Evolutionary conservation across 371 early-diverging fungal genomes (phyloP).

Genomic region (Mucor circinelloides): DNA sequence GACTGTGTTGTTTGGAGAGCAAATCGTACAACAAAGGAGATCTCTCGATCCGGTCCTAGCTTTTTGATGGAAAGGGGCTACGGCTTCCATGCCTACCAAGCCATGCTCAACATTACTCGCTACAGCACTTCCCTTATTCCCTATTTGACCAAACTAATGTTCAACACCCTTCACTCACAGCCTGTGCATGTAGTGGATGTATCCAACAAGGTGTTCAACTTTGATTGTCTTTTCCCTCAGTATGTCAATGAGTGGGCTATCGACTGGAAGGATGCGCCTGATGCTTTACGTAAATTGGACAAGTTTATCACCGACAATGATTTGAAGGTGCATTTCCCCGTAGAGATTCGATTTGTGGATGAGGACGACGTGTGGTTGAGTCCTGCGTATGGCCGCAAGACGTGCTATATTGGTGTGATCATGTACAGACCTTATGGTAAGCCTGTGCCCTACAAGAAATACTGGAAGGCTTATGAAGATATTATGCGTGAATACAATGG

Average conservation of each 20-base stretch:
- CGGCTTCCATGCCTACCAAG: conserved; percentile 69
- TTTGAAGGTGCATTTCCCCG: conserved; percentile 74
- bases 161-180: conserved; percentile 46
- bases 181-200: conserved; percentile 62
- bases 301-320: conserved; percentile 57
- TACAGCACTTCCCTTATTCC: conserved; percentile 66
- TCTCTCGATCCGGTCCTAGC: conserved; percentile 22
- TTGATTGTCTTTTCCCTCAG: conserved; percentile 85
- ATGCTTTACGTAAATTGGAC: conserved; percentile 66
- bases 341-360: conserved; percentile 81
- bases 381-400: conserved; percentile 68
- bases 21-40: conserved; percentile 61
- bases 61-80: conserved; percentile 58
- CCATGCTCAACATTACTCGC: conserved; percentile 64
- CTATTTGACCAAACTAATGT: conserved; percentile 57
- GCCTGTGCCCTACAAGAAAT: conserved; percentile 74
- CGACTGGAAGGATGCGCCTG: conserved; percentile 65
- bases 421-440: conserved; percentile 83
- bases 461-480: conserved; percentile 77
- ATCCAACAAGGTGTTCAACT: conserved; percentile 77
- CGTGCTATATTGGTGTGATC: conserved; percentile 85
- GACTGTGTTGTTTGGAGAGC: conserved; percentile 79
- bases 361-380: conserved; percentile 82
- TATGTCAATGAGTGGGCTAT: conserved; percentile 90
- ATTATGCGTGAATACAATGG: conserved; percentile 77